Percentiles rank a stretch among this genome's conserved stretches.
Conservation (phyloP, 106 monocot genomes). For the Dioscorea zingiberensis region DNA sequence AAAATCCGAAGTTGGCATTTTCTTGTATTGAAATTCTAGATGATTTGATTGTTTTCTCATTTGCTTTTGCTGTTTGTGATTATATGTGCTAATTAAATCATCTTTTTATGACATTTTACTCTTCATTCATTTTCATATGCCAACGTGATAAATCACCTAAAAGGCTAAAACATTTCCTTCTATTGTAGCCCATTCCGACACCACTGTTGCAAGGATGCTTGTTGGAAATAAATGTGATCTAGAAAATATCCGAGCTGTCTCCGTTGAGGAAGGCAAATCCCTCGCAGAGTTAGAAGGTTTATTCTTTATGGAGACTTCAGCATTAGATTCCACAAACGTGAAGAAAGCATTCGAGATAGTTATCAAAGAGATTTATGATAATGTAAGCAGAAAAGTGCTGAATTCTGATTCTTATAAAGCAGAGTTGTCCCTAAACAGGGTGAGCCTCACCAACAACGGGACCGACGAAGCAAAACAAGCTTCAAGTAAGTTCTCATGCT, state of each 20-base stretch:
- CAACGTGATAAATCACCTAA: no score
- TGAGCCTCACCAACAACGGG: conserved; percentile 14
- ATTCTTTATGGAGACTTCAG: conserved; percentile 53
- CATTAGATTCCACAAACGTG: conserved; percentile 47
- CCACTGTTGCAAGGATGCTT: conserved; percentile 43
- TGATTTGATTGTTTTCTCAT: no score
- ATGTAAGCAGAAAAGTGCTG: conserved; percentile 62
- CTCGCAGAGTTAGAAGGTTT: conserved; percentile 43
- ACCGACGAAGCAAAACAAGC: conserved; percentile 1
- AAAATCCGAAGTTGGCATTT: no score
- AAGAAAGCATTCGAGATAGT: conserved; percentile 59
- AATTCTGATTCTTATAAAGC: conserved; percentile 60
- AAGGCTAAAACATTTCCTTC: no score
- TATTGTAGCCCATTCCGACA: conserved; percentile 50
- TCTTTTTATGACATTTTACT: no score
- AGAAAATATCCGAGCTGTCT: conserved; percentile 35
- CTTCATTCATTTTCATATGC: no score
- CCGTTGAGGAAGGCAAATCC: conserved; percentile 42
- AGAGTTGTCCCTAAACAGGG: conserved; percentile 18
- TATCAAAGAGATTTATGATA: conserved; percentile 62
- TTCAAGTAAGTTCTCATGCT: not conserved
- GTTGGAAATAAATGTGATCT: conserved; percentile 55
- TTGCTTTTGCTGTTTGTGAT: no score
- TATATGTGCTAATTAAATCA: no score
- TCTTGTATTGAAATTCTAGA: no score